phyloP scores from a whole-genome alignment of 345 rosid genomes.

The Salix brachista region DNA sequence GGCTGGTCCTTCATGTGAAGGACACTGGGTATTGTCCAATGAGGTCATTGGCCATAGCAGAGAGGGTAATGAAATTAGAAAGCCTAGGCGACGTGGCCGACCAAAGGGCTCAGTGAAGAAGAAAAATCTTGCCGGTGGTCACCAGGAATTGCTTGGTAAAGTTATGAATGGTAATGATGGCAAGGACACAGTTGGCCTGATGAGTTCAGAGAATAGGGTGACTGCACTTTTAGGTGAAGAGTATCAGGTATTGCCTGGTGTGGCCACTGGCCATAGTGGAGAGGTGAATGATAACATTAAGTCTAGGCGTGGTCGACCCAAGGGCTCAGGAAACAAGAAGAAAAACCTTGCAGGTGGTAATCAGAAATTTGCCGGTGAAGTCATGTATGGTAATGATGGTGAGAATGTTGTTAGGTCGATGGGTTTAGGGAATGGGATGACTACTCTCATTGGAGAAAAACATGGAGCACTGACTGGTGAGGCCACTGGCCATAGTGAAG shows the following conservation, averaged over 20 bases:
- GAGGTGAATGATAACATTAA: background rate
- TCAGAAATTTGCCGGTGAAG: background rate
- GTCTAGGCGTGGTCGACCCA: conserved; percentile 6
- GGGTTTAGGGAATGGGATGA: background rate
- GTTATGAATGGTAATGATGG: background rate
- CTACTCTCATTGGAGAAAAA: background rate
- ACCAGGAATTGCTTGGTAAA: background rate
- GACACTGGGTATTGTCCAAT: background rate
- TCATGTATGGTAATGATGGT: conserved; percentile 1
- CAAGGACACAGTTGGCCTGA: background rate
- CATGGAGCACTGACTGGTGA: background rate
- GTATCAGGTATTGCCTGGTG: background rate
- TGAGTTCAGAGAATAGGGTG: background rate
- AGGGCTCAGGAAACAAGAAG: conserved; percentile 2
- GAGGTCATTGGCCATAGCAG: background rate
- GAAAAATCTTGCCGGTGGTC: conserved; percentile 5
- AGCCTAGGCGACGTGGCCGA: background rate
- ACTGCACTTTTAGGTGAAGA: background rate
- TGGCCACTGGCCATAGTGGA: background rate
- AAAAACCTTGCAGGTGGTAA: background rate
- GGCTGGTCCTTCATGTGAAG: background rate
- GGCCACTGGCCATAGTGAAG: background rate
- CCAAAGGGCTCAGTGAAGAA: conserved; percentile 15
- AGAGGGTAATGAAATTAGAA: background rate
- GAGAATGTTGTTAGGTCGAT: background rate